Base-by-base conservation (phyloP, 495 filamentous ascomycete species). In the Neurospora hispaniola region DNA sequence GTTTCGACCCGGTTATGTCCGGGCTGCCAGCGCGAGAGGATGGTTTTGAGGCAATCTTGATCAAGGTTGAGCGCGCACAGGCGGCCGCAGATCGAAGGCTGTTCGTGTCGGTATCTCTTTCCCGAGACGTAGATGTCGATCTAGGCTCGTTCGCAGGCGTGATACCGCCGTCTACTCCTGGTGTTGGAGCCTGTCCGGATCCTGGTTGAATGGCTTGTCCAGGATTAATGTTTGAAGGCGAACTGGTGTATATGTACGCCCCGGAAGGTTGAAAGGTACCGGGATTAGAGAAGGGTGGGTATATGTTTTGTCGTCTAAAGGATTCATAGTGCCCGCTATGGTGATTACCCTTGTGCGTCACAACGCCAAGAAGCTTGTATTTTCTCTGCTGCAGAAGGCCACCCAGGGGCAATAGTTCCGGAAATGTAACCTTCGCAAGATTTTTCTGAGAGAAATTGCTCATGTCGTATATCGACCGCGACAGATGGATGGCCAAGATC, bases 241-340 rank as follows among this genome's bases (percentile, higher is more conserved):
- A 66, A 66, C 27, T 38, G 54, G 54, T 66, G 27, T 66, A 35
- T 38, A 9, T 92, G 75, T 90, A 93, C 35, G 89, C 88, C 4
- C 88, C 90, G 9, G 89, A 90, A 8, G 87, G 83, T 66, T 90
- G 89, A 81, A 94, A 93, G 0, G 88, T 87, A 78, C 91, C 88
- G 0, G 93, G 92, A 1, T 93, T 98, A 0, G 93, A 93, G 76
- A 89, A 98, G 0, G 94, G 93, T 2, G 88, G 84, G 68, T 81
- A 80, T 70, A 86, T 78, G 72, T 90, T 89, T 80, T 98, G 97
- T n/a, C 96, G 88, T 40, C 96, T 88, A 82, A 98, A 98, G 2
- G 94, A 93, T 79, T 99, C 96, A 81, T 99, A 99, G 79, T 99
- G 96, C 2, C 96, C 96, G 73, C 93, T 97, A 76, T 97, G 90